Conservation (phyloP, 169 alveolate genomes). For the Eimeria praecox region DNA sequence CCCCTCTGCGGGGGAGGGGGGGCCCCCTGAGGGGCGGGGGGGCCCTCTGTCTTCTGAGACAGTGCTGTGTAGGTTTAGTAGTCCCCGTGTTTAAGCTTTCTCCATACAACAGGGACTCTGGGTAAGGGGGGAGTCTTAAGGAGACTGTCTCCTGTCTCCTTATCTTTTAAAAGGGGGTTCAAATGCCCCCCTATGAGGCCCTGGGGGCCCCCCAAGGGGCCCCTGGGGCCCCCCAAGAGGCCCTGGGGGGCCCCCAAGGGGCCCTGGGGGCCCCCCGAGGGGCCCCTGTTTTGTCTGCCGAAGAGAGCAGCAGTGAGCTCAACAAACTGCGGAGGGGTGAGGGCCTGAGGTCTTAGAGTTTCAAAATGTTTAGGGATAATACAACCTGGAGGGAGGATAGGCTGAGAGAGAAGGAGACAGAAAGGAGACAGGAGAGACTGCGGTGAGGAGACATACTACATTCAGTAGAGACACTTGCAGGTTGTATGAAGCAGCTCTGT, state of each 20-base stretch:
- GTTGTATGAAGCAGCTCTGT: too few species aligned
- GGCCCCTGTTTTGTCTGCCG: background rate
- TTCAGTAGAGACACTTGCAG: background rate
- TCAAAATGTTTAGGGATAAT: background rate
- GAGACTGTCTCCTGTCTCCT: background rate
- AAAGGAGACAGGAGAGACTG: background rate
- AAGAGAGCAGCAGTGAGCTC: constrained; percentile 29
- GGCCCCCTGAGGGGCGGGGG: background rate
- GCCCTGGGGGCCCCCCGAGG: background rate
- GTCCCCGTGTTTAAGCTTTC: constrained; percentile 63
- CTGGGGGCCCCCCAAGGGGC: background rate
- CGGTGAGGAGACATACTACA: too few species aligned
- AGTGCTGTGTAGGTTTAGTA: background rate
- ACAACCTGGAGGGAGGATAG: constrained; percentile 4
- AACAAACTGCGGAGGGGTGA: constrained; percentile 4
- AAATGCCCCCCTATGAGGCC: background rate
- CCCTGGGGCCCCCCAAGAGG: constrained; percentile 7
- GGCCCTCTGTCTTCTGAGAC: background rate
- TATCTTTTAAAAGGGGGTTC: background rate
- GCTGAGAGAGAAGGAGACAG: background rate
- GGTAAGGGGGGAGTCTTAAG: background rate
- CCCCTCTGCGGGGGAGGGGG: too few species aligned
- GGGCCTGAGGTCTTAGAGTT: constrained; percentile 56
- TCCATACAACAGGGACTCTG: constrained; percentile 37
- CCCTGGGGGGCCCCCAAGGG: background rate